These are phyloP conservation scores for Chimonanthus praecox DNA, from an alignment of 164 flowering plant genomes.

Conservation along the genomic window DNA sequence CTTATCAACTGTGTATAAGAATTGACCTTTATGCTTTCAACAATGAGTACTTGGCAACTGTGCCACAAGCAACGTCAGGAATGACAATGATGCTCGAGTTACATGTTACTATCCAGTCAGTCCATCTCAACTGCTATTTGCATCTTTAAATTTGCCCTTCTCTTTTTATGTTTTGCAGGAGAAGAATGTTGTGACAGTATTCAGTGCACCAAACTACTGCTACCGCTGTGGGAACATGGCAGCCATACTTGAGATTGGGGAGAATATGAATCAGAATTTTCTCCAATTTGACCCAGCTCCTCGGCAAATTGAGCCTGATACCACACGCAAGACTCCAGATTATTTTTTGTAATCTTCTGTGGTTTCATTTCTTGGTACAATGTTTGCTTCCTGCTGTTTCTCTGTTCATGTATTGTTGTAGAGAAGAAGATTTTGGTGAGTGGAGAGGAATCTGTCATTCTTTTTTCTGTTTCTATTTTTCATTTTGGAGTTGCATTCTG, in stretches of 20 bases:
- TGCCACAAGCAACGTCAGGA: neutral
- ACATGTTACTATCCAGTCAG: neutral
- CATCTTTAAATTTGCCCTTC: neutral
- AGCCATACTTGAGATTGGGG: constrained; percentile 45
- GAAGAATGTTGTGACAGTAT: constrained; percentile 42
- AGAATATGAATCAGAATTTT: constrained; percentile 39
- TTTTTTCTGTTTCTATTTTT: constrained; percentile 7
- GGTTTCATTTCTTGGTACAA: constrained; percentile 10
- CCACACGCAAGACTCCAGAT: constrained; percentile 43
- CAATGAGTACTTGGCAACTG: too few species aligned
- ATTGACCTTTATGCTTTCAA: too few species aligned
- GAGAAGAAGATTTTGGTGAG: constrained; percentile 18
- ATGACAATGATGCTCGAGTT: neutral
- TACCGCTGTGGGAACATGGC: constrained; percentile 53
- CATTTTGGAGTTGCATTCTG: constrained; percentile 16
- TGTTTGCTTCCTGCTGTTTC: constrained; percentile 15
- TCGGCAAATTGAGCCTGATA: constrained; percentile 40
- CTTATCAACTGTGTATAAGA: too few species aligned
- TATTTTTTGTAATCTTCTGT: constrained; percentile 33
- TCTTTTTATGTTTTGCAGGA: constrained; percentile 27
- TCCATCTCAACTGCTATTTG: neutral
- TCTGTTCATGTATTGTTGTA: constrained; percentile 22
- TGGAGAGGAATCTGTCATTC: constrained; percentile 9
- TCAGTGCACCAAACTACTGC: constrained; percentile 47
- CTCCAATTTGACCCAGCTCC: constrained; percentile 50